Base-by-base conservation (phyloP, 495 filamentous ascomycete species). In the Daldinia vernicosa region DNA sequence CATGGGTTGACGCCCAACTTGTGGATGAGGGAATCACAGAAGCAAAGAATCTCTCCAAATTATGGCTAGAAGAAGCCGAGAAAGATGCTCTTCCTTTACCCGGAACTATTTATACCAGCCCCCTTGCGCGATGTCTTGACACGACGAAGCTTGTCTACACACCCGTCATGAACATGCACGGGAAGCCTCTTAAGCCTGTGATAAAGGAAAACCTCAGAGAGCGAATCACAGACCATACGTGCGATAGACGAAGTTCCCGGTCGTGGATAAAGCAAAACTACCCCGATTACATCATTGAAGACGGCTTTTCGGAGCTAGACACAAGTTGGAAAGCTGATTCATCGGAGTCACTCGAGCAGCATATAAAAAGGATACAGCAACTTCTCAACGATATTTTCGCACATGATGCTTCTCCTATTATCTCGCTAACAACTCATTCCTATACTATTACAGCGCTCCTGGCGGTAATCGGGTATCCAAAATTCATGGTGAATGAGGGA, bases 1-100 rank as follows among this genome's bases (percentile, higher is more conserved):
- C 79, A 71, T 95, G 93, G 93, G 77, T 78, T 28, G 93, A 96
- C 72, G 88, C 92, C 3, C 78, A 86, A 12, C 84, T 96, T 28
- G 93, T 90, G 1, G 53, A 79, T 0, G 72, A 67, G 26, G 92
- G 92, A 14, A 79, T 86, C 56, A 45, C 51, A 7, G 89, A 94
- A 80, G 93, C 92, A 30, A 69, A 81, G 3, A 79, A 79, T 11
- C 89, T 89, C 27, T 84, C 90, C 63, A 66, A 71, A 30, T 91
- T 91, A 79, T 96, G 91, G 43, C 14, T 47, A 47, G 8, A 47
- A 7, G 43, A 24, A 22, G 43, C 8, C 12, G 19, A 24, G 19
- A 47, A 4, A 47, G 43, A 47, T 24, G 17, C 19, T 47, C 9
- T 47, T 9, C 43, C 43, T 47, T 15, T 85, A 8, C 90, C 92